Percentiles rank a stretch among this genome's conserved stretches.
Evolutionary conservation across 208 protist genomes (phyloP).

Genomic region (Blastocrithidia nonstop): DNA sequence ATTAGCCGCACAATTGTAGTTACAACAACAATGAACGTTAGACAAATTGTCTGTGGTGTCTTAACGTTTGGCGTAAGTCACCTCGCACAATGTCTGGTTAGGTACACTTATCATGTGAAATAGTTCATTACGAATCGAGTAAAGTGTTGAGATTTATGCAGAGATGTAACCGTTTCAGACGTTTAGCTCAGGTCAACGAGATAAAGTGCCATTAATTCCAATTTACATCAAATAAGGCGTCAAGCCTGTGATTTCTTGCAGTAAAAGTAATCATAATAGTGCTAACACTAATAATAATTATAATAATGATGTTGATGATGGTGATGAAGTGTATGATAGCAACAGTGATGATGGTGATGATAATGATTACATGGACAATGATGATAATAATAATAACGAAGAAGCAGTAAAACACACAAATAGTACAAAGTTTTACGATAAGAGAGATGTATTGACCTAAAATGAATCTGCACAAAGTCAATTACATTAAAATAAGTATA

Average conservation of each 20-base stretch:
- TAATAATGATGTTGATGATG: background rate
- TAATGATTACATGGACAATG: background rate
- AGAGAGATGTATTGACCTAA: background rate
- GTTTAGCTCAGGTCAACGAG: conserved; percentile 39
- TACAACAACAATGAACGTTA: too few species aligned
- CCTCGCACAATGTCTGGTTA: conserved; percentile 61
- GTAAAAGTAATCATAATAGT: conserved; percentile 5
- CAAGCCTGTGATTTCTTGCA: too few species aligned
- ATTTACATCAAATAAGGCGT: too few species aligned
- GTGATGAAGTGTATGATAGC: background rate
- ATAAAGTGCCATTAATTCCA: too few species aligned
- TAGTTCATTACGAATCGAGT: conserved; percentile 47
- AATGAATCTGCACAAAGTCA: background rate
- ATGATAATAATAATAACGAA: too few species aligned
- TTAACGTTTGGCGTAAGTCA: too few species aligned
- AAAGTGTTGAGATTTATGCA: conserved; percentile 67
- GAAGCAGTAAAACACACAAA: too few species aligned
- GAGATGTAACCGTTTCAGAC: conserved; percentile 51
- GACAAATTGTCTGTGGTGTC: too few species aligned
- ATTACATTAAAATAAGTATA: background rate
- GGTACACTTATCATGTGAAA: conserved; percentile 45
- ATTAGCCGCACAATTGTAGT: too few species aligned
- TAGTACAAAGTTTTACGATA: too few species aligned
- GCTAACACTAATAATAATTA: background rate
- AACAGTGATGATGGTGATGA: background rate